A percentile compares a stretch with the other conserved stretches of the same genome.
These are phyloP conservation scores for Ammopiptanthus mongolicus DNA, from an alignment of 306 rosid species.

Conservation along the genomic window DNA sequence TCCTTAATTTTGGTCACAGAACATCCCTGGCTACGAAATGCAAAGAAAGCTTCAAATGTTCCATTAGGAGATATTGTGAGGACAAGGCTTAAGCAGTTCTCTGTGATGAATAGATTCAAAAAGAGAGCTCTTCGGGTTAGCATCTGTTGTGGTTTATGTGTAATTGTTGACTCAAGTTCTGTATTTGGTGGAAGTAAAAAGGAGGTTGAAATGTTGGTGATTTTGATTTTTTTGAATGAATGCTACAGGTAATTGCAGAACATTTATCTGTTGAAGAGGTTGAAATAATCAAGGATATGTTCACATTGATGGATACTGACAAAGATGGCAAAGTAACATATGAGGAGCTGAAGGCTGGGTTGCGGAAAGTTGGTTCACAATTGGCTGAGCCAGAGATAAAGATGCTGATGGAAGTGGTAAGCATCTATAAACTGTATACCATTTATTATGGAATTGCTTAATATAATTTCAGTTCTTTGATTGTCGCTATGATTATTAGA, in stretches of 20 bases:
- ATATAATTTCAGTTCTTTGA: conserved; percentile 7
- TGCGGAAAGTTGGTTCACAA: conserved; percentile 91
- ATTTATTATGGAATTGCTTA: background rate
- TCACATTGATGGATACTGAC: conserved; percentile 92
- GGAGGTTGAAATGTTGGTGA: conserved; percentile 5
- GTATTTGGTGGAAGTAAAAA: background rate
- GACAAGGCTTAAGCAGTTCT: conserved; percentile 92
- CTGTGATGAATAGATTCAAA: conserved; percentile 96
- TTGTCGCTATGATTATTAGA: background rate
- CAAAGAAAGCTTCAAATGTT: conserved; percentile 92
- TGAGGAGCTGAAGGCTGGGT: conserved; percentile 86
- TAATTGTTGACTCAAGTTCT: conserved; percentile 18
- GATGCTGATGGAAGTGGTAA: conserved; percentile 99
- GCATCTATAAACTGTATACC: conserved; percentile 8
- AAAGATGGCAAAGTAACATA: conserved; percentile 82
- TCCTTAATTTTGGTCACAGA: conserved; percentile 45
- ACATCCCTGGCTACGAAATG: conserved; percentile 96
- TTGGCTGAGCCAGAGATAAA: conserved; percentile 95
- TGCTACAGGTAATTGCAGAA: conserved; percentile 84
- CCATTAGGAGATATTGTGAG: conserved; percentile 97
- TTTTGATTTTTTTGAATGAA: conserved; percentile 26
- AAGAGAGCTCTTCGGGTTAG: conserved; percentile 95
- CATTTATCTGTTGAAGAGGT: conserved; percentile 97
- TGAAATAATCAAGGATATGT: conserved; percentile 96
- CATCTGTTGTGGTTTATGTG: conserved; percentile 23